Base-by-base conservation (phyloP, 768 basidiomycete species). In the Sarcodon sp. region DNA sequence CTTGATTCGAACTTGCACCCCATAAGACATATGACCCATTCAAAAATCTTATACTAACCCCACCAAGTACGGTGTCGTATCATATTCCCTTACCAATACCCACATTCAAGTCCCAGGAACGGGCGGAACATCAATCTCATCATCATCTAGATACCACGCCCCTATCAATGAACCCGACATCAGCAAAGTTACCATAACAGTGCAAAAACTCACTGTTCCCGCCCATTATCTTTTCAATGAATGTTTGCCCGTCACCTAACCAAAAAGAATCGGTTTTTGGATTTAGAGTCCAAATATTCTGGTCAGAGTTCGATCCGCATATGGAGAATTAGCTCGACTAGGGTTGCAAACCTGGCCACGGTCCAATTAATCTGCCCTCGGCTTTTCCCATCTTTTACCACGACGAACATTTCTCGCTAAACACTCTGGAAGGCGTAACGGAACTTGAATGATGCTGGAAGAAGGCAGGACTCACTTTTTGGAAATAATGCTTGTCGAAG, bases 331-430 rank as follows among this genome's bases (percentile, higher is more conserved):
- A n/a, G n/a, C n/a, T n/a, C 41, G 11, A 18, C 46, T 43, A 7
- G 11, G 35, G 27, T 16, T 35, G 43, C 64, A 34, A 55, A 76
- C 76, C 76, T 13, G 80, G 79, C 76, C 76, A 83, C 6, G 82
- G 63, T 0, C 67, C 77, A 18, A 71, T 69, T 7, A 80, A 64
- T 1, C 74, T 69, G 1, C 80, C 79, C 59, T 77, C 74, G 51
- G 72, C 72, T 51, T 72, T 73, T 4, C 77, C 78, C 37, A 62
- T 65, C 56, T 80, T 80, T 55, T 80, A 81, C 79, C 81, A 83
- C 33, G 76, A 76, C 11, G 70, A 63, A 53, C 79, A 81, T 52
- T 73, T 73, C 44, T 71, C 67, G 35, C 71, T 68, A 81, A 2
- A 80, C 76, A 4, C 76, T 79, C 75, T 79, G 47, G 7, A 9